phyloP scores from a whole-genome alignment of 345 rosid genomes.

The Cardiospermum halicacabum region DNA sequence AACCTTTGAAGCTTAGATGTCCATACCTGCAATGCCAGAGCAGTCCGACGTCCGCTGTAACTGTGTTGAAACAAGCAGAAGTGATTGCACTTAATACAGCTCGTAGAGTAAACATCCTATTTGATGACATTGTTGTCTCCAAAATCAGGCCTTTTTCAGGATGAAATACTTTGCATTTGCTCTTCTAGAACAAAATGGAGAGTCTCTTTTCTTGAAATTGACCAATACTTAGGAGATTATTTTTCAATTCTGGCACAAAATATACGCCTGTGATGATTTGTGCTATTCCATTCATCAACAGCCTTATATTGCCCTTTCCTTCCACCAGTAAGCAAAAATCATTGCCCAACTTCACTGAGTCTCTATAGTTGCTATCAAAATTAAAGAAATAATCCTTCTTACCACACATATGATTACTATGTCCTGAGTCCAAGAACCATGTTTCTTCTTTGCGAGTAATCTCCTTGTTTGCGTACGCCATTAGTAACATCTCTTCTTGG shows the following conservation, averaged over 20 bases:
- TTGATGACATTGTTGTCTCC: not conserved
- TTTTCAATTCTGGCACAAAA: too few species aligned
- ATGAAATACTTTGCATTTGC: conserved; percentile 11
- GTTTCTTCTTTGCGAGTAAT: too few species aligned
- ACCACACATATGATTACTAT: too few species aligned
- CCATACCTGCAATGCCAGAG: conserved; percentile 2
- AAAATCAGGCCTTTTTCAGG: not conserved
- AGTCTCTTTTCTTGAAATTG: not conserved
- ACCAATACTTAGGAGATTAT: not conserved
- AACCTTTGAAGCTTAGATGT: conserved; percentile 7
- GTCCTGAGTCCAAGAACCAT: too few species aligned
- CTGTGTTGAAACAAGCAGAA: conserved; percentile 7
- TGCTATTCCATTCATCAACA: not conserved
- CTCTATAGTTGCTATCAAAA: too few species aligned
- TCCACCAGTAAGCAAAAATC: too few species aligned
- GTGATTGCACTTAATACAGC: too few species aligned
- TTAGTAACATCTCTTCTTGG: too few species aligned
- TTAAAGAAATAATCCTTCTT: too few species aligned
- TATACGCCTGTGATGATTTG: not conserved
- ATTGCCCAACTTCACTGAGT: too few species aligned
- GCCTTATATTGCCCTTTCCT: too few species aligned
- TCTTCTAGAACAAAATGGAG: not conserved
- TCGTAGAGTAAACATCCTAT: conserved; percentile 11
- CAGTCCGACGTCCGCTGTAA: not conserved
- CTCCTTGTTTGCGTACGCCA: too few species aligned